Conservation (phyloP, 768 basidiomycete genomes). For the Russula ochroleuca region DNA sequence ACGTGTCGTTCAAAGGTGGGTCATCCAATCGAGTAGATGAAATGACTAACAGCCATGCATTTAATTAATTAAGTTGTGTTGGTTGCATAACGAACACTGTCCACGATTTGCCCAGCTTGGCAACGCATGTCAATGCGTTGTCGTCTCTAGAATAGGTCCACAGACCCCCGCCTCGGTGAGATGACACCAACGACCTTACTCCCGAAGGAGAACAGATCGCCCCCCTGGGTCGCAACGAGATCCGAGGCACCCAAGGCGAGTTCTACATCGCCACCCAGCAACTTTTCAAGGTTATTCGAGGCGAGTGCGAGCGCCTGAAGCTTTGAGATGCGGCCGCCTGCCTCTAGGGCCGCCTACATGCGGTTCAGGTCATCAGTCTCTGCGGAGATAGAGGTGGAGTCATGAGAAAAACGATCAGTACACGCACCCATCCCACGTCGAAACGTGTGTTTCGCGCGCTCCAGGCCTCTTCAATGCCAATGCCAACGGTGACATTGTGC, state of each 20-base stretch:
- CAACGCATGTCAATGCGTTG: neutral
- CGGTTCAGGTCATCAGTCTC: neutral
- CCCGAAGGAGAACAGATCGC: conserved; percentile 36
- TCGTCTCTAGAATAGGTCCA: conserved; percentile 33
- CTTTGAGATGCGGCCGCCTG: conserved; percentile 34
- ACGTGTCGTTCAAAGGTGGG: too few relatives aligned
- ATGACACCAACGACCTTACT: conserved; percentile 39
- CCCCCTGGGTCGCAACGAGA: conserved; percentile 36
- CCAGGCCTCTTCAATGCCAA: conserved; percentile 66
- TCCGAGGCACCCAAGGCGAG: conserved; percentile 26
- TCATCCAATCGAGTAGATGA: neutral
- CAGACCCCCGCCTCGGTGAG: conserved; percentile 31
- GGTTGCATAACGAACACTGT: conserved; percentile 6
- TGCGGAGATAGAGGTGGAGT: conserved; percentile 5
- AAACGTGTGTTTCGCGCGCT: conserved; percentile 72
- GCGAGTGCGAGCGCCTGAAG: conserved; percentile 49
- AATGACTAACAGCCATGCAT: neutral
- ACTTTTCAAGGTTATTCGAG: conserved; percentile 44
- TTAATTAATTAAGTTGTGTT: conserved; percentile 1
- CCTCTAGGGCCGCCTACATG: conserved; percentile 28
- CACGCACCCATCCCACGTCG: conserved; percentile 74
- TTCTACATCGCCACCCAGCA: conserved; percentile 40
- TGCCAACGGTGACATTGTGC: conserved; percentile 67
- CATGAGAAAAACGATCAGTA: conserved; percentile 15
- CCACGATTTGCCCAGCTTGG: neutral